These are phyloP conservation scores for Didymella exigua DNA, from an alignment of 2,329 filamentous ascomycete species.

Conservation along the genomic window DNA sequence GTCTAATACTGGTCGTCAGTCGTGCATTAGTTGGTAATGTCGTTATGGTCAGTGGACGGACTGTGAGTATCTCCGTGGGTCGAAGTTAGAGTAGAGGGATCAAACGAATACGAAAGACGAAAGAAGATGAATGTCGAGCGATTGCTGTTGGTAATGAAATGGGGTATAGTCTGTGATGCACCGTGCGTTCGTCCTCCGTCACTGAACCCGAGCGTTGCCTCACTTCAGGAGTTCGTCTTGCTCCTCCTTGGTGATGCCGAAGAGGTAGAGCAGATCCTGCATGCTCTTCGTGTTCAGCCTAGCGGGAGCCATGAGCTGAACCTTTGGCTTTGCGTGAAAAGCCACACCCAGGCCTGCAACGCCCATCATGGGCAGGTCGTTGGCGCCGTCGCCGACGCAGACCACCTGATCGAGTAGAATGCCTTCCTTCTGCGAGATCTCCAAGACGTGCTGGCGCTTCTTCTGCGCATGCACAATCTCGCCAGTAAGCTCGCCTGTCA, in stretches of 20 bases:
- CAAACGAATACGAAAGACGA: not conserved
- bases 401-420: constrained; percentile 70
- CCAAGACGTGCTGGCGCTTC: constrained; percentile 72
- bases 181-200: no score
- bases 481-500: constrained; percentile 76
- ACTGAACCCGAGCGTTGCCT: not conserved
- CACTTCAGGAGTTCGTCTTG: constrained; percentile 56
- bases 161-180: constrained; percentile 10
- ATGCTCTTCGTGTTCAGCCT: constrained; percentile 73
- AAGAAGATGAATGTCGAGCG: not conserved
- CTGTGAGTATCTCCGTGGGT: not conserved
- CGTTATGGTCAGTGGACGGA: not conserved
- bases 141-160: not conserved
- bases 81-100: no score
- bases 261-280: constrained; percentile 73
- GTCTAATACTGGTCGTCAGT: not conserved
- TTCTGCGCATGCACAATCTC: constrained; percentile 76
- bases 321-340: constrained; percentile 82
- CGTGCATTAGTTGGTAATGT: not conserved
- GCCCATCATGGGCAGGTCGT: constrained; percentile 80
- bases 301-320: constrained; percentile 77
- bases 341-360: constrained; percentile 78
- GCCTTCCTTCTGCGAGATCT: constrained; percentile 72
- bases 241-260: constrained; percentile 73
- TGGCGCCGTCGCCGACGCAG: constrained; percentile 81